Percentiles rank a stretch among this genome's conserved stretches.
Conservation (phyloP, 345 rosid genomes). For the Brassica rapa region DNA sequence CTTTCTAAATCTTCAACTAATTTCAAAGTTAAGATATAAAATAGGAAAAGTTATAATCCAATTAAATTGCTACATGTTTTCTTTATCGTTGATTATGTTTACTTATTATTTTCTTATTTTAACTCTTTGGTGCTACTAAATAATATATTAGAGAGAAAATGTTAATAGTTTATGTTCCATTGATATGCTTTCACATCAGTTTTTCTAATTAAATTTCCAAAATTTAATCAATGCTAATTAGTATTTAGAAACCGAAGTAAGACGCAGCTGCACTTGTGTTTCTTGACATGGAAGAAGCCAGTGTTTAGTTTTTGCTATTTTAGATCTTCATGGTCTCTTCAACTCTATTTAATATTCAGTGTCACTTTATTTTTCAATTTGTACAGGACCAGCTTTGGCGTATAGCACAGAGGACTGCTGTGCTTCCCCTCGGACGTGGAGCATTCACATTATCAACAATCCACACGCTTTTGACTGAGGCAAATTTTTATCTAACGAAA, state of each 20-base stretch:
- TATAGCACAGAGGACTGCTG: conserved; percentile 91
- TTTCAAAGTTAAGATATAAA: background rate
- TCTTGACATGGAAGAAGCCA: conserved; percentile 14
- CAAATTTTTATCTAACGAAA: conserved; percentile 26
- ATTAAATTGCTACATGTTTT: conserved; percentile 10
- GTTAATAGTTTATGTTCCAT: background rate
- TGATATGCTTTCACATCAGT: conserved; percentile 10
- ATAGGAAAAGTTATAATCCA: conserved; percentile 10
- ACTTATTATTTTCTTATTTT: background rate
- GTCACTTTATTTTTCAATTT: conserved; percentile 28
- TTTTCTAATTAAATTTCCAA: background rate
- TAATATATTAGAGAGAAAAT: background rate
- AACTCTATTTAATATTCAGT: conserved; percentile 5
- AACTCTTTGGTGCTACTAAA: background rate
- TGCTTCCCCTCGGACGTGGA: conserved; percentile 96
- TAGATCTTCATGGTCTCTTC: conserved; percentile 4
- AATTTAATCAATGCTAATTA: background rate
- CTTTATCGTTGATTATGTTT: background rate
- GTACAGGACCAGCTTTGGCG: conserved; percentile 94
- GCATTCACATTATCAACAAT: conserved; percentile 96
- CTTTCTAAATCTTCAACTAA: background rate
- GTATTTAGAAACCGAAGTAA: conserved; percentile 24
- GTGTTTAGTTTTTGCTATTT: conserved; percentile 3
- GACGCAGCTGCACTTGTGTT: conserved; percentile 18
- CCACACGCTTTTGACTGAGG: conserved; percentile 92